Evolutionary conservation across 1,139 yeast genomes (phyloP).

Genomic region (Arxiozyma slooffiae): DNA sequence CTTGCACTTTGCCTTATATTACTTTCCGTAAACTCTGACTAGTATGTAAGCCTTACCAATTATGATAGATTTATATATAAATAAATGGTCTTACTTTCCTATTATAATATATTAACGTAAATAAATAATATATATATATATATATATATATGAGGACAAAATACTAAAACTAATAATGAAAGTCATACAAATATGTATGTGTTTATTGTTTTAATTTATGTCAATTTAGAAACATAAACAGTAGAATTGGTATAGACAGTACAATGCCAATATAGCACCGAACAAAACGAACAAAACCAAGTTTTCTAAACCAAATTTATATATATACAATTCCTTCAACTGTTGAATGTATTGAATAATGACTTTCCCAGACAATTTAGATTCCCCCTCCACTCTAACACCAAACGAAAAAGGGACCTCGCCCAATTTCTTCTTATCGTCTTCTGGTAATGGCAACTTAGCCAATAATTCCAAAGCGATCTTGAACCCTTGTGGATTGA

Average conservation of each 20-base stretch:
- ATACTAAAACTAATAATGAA: too few relatives aligned
- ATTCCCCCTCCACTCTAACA: slow-evolving; percentile 42
- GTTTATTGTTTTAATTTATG: neutral
- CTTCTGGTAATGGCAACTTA: slow-evolving; percentile 34
- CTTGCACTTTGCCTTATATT: too few relatives aligned
- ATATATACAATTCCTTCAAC: slow-evolving; percentile 36
- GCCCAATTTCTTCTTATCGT: slow-evolving; percentile 30
- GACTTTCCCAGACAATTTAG: slow-evolving; percentile 38
- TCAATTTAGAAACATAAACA: slow-evolving; percentile 8
- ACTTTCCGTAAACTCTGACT: too few relatives aligned
- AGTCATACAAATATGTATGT: neutral
- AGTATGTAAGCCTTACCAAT: too few relatives aligned
- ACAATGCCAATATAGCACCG: slow-evolving; percentile 25
- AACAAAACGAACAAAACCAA: slow-evolving; percentile 26
- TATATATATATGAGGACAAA: too few relatives aligned
- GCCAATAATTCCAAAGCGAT: slow-evolving; percentile 39
- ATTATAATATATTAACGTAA: too few relatives aligned
- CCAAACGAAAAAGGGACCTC: slow-evolving; percentile 42
- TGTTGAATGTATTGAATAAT: slow-evolving; percentile 38
- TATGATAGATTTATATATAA: too few relatives aligned
- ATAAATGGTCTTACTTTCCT: too few relatives aligned
- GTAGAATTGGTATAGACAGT: slow-evolving; percentile 23
- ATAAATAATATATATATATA: too few relatives aligned
- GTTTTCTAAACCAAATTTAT: slow-evolving; percentile 35
- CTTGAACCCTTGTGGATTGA: slow-evolving; percentile 39